These are phyloP conservation scores for Talaromyces atroroseus DNA, from an alignment of 2,329 filamentous ascomycete species.

Conservation along the genomic window DNA sequence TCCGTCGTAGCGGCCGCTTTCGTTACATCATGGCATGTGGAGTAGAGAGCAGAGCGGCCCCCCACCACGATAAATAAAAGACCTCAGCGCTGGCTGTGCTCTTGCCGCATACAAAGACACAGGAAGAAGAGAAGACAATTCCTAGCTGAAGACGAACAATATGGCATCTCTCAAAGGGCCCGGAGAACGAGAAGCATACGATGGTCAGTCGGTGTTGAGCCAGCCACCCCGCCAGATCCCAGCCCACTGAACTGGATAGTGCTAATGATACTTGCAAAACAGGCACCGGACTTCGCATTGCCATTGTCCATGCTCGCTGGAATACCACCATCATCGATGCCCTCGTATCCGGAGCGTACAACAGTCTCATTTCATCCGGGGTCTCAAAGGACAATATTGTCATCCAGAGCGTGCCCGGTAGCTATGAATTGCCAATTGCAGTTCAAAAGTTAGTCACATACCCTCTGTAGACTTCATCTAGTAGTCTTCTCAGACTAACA, in stretches of 20 bases:
- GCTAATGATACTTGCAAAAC: neutral
- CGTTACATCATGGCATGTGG: neutral
- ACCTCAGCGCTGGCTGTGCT: neutral
- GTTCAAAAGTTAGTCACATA: constrained; percentile 61
- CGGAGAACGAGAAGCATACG: constrained; percentile 52
- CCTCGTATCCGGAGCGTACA: constrained; percentile 73
- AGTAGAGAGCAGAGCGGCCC: neutral
- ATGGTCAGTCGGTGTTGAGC: constrained; percentile 41
- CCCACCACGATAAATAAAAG: neutral
- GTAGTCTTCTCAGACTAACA: too few species aligned
- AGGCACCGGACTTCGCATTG: constrained; percentile 75
- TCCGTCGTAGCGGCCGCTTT: neutral
- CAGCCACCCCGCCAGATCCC: neutral
- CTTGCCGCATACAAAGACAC: neutral
- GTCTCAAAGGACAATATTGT: constrained; percentile 86
- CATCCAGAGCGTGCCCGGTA: constrained; percentile 82
- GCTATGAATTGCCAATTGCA: constrained; percentile 89
- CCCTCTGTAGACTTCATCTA: too few species aligned
- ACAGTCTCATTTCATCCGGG: constrained; percentile 69
- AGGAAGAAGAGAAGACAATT: neutral
- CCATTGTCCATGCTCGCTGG: constrained; percentile 95
- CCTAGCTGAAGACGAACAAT: constrained; percentile 19
- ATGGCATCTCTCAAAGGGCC: constrained; percentile 59
- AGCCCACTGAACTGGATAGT: neutral
- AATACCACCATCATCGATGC: constrained; percentile 83